A percentile compares a stretch with the other conserved stretches of the same genome.
Conservation (phyloP, 164 flowering plant genomes). For the Cinnamomum chago region DNA sequence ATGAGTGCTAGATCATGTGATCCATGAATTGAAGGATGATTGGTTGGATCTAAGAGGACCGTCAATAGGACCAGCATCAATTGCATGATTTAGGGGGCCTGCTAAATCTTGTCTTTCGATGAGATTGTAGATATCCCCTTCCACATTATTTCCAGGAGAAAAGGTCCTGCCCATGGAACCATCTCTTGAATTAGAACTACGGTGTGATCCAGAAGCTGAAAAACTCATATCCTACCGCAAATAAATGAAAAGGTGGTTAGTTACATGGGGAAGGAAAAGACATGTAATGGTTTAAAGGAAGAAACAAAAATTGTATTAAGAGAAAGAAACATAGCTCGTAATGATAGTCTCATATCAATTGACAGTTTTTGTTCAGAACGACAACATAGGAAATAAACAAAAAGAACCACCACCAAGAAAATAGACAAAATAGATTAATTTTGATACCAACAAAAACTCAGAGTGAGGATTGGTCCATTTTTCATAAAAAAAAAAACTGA, state of each 20-base stretch:
- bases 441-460: not conserved
- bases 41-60: constrained; percentile 35
- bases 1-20: constrained; percentile 19
- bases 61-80: constrained; percentile 20
- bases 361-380: not conserved
- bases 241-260: constrained; percentile 2
- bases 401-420: not conserved
- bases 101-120: constrained; percentile 35
- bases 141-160: constrained; percentile 29
- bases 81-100: constrained; percentile 28
- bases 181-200: constrained; percentile 50
- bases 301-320: not conserved
- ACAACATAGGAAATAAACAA: not conserved
- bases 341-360: not conserved
- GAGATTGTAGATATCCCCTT: constrained; percentile 23
- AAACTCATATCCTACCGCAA: constrained; percentile 51
- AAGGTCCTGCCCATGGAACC: constrained; percentile 30
- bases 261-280: not conserved
- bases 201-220: constrained; percentile 46
- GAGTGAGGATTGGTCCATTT: not conserved
- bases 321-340: not conserved
- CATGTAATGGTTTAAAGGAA: not conserved
- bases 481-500: no score
- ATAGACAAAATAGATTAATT: no score
- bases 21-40: constrained; percentile 43